These are phyloP conservation scores for Apiotrichum laibachii DNA, from an alignment of 1,284 basidiomycete genomes.

Conservation along the genomic window DNA sequence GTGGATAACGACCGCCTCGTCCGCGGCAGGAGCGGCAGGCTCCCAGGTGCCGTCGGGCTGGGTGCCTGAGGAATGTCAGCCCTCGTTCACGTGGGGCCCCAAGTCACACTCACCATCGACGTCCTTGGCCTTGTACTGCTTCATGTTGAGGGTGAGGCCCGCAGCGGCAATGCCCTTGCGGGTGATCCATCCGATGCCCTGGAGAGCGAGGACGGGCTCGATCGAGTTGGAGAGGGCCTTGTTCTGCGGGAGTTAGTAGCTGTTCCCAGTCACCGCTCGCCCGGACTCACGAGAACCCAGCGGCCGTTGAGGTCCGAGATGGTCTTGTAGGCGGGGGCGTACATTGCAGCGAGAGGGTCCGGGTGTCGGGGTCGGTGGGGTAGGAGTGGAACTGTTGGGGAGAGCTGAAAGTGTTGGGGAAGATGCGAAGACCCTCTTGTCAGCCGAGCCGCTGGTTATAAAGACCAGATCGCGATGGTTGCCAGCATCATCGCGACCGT, in stretches of 20 bases:
- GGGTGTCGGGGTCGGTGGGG: too few relatives aligned
- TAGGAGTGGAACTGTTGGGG: too few relatives aligned
- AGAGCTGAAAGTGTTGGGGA: too few relatives aligned
- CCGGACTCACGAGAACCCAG: too few relatives aligned
- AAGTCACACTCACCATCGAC: background rate
- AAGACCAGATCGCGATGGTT: too few relatives aligned
- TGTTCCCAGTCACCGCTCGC: background rate
- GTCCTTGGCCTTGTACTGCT: constrained; percentile 8
- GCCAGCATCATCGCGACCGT: too few relatives aligned
- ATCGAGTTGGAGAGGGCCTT: constrained; percentile 10
- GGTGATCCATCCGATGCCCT: constrained; percentile 9
- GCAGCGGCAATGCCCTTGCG: constrained; percentile 10
- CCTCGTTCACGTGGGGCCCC: background rate
- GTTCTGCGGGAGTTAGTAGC: constrained; percentile 2
- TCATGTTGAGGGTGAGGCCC: constrained; percentile 6
- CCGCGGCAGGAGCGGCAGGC: background rate
- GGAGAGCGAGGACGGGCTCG: constrained; percentile 10
- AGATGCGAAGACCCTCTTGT: too few relatives aligned
- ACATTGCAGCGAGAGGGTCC: too few relatives aligned
- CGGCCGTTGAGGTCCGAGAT: too few relatives aligned
- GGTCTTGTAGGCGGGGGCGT: too few relatives aligned
- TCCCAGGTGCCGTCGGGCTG: constrained; percentile 3
- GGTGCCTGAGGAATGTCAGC: background rate
- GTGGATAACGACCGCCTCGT: constrained; percentile 2
- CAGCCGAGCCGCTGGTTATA: too few relatives aligned